phyloP scores from a whole-genome alignment of 2,329 filamentous ascomycete genomes.

The Shiraia sp. region DNA sequence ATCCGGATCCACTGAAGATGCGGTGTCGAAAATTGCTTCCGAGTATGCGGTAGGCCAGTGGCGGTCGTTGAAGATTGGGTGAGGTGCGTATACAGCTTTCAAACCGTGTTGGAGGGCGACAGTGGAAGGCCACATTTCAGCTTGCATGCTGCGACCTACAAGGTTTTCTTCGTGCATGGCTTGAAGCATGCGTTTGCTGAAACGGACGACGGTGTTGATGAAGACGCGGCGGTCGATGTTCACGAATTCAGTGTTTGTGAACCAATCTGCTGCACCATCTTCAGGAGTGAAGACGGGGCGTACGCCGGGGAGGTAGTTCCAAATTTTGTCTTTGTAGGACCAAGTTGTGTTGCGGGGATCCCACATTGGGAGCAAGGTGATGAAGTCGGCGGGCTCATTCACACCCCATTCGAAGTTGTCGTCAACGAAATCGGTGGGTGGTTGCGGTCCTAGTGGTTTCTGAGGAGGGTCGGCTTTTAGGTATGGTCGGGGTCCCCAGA shows the following conservation, averaged over 20 bases:
- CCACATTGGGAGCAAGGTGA: constrained; percentile 90
- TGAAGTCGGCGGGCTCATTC: constrained; percentile 86
- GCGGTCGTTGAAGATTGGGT: constrained; percentile 85
- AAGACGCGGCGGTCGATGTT: constrained; percentile 72
- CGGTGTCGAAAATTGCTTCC: constrained; percentile 75
- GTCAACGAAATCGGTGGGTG: constrained; percentile 73
- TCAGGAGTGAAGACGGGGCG: constrained; percentile 86
- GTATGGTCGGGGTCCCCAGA: constrained; percentile 85
- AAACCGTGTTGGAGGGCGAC: constrained; percentile 87
- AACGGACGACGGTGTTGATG: constrained; percentile 85
- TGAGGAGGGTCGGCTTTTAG: constrained; percentile 60
- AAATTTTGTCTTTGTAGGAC: constrained; percentile 58
- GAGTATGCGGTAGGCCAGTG: constrained; percentile 82
- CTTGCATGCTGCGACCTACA: constrained; percentile 87
- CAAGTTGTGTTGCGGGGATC: constrained; percentile 87
- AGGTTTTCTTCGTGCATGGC: constrained; percentile 92
- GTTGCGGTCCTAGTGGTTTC: constrained; percentile 75
- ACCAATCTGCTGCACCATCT: constrained; percentile 64
- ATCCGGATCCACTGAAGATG: constrained; percentile 20
- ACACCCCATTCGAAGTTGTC: constrained; percentile 87
- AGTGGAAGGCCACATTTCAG: constrained; percentile 94
- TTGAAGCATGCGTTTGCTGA: constrained; percentile 76
- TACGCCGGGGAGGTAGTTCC: constrained; percentile 54
- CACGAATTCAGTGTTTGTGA: constrained; percentile 54
- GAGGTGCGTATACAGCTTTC: constrained; percentile 89